Evolutionary conservation across 1,284 basidiomycete genomes (phyloP).

Genomic region (Porogramme epimiltina): DNA sequence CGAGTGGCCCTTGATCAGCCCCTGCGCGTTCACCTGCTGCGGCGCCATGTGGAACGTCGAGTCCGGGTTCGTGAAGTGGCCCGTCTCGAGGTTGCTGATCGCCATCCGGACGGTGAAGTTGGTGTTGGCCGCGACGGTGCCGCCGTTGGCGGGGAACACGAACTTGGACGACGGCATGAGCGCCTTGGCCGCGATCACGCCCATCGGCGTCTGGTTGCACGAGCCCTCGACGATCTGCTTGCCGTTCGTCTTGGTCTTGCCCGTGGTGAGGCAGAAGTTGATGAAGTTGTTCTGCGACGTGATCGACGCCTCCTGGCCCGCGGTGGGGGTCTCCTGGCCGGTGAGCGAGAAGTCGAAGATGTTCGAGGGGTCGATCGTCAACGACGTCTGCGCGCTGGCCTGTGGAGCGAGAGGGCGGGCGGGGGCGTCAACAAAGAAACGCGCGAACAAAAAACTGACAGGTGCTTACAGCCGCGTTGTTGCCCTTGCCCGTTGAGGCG

Average conservation of each 20-base stretch:
- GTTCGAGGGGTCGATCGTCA: slow-evolving; percentile 51
- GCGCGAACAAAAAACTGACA: not conserved
- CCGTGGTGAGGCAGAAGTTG: slow-evolving; percentile 61
- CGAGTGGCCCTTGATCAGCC: slow-evolving; percentile 54
- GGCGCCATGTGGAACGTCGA: slow-evolving; percentile 53
- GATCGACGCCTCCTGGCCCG: slow-evolving; percentile 57
- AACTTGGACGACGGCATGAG: slow-evolving; percentile 62
- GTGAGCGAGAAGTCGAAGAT: slow-evolving; percentile 57
- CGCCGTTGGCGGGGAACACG: slow-evolving; percentile 48
- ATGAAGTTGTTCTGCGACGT: slow-evolving; percentile 76
- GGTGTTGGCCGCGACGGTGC: slow-evolving; percentile 44
- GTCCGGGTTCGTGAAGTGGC: slow-evolving; percentile 57
- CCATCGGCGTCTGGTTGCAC: slow-evolving; percentile 63
- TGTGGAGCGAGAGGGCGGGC: too few species aligned
- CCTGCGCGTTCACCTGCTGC: slow-evolving; percentile 40
- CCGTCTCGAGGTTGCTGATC: slow-evolving; percentile 46
- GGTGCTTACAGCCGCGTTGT: slow-evolving; percentile 11
- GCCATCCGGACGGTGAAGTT: slow-evolving; percentile 52
- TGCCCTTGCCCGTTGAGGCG: slow-evolving; percentile 7
- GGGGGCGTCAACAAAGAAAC: too few species aligned
- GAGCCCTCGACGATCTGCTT: slow-evolving; percentile 58
- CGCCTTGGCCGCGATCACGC: slow-evolving; percentile 45
- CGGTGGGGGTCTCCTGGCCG: slow-evolving; percentile 44
- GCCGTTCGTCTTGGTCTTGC: slow-evolving; percentile 60
- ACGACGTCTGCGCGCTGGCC: slow-evolving; percentile 28